These are phyloP conservation scores for Blastocystis sp. DNA, from an alignment of 352 stramenopile species.

Conservation along the genomic window DNA sequence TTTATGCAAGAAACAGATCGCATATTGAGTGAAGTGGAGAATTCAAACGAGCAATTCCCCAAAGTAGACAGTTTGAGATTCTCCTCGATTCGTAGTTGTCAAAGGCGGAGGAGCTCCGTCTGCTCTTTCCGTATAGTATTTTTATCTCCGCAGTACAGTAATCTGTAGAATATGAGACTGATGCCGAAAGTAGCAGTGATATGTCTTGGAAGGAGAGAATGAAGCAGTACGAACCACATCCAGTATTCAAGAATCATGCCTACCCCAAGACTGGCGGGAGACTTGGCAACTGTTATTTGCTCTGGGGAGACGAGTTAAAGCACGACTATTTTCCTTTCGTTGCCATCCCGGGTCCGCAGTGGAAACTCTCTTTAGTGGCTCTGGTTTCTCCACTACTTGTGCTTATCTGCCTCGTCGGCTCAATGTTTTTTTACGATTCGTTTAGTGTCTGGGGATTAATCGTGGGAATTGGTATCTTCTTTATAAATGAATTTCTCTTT, in stretches of 20 bases:
- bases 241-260: neutral
- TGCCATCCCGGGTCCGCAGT: slow-evolving; percentile 16
- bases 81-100: neutral
- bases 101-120: neutral
- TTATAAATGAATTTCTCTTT: neutral
- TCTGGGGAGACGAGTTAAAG: slow-evolving; percentile 56
- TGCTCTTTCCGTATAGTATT: neutral
- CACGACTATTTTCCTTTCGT: slow-evolving; percentile 59
- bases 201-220: neutral
- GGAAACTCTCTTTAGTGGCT: neutral
- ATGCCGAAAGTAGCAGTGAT: neutral
- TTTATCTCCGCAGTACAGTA: neutral
- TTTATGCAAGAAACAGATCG: neutral
- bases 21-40: too few species aligned
- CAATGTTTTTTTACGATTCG: neutral
- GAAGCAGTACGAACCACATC: neutral
- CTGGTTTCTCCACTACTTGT: neutral
- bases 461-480: neutral
- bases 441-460: neutral
- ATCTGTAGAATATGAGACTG: neutral
- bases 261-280: slow-evolving; percentile 33
- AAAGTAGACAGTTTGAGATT: neutral
- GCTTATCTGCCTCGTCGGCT: neutral
- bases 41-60: too few species aligned
- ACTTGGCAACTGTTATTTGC: slow-evolving; percentile 51